Evolutionary conservation across 306 rosid species (phyloP).

Genomic region (Myrica gale): DNA sequence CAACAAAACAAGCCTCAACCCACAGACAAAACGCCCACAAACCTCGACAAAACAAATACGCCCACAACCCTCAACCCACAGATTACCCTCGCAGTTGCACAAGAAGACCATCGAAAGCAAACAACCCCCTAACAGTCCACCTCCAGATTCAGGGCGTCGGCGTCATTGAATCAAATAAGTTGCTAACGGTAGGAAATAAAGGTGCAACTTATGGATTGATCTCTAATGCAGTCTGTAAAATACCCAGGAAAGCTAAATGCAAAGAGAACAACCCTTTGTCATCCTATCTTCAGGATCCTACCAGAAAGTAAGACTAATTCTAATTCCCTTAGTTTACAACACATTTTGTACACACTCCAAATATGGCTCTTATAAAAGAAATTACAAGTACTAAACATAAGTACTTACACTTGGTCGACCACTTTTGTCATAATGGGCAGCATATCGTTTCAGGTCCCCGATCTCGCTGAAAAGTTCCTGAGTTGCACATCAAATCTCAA

Average conservation of each 20-base stretch:
- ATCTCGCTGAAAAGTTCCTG: constrained; percentile 96
- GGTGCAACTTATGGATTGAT: neutral
- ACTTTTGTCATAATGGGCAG: constrained; percentile 87
- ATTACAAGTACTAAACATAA: neutral
- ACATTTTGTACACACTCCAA: neutral
- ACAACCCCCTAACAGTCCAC: too few species aligned
- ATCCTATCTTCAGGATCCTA: neutral
- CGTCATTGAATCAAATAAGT: too few species aligned
- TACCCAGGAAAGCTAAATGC: neutral
- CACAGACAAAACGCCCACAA: too few species aligned
- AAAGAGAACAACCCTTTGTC: neutral
- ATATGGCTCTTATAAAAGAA: neutral
- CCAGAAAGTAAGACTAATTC: neutral
- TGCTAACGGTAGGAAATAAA: neutral
- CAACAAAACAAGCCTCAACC: too few species aligned
- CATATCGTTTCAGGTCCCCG: constrained; percentile 81
- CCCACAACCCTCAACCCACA: too few species aligned
- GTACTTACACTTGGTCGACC: constrained; percentile 83
- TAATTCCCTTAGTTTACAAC: neutral
- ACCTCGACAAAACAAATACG: too few species aligned
- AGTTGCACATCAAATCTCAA: constrained; percentile 68
- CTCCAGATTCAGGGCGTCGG: too few species aligned
- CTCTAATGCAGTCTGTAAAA: neutral
- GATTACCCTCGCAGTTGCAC: too few species aligned
- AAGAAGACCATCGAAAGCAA: too few species aligned